Percentiles rank a stretch among this genome's conserved stretches.
Evolutionary conservation across 805 yeast genomes (phyloP).

Genomic region (Hemisphaericaspora nanyangensis): DNA sequence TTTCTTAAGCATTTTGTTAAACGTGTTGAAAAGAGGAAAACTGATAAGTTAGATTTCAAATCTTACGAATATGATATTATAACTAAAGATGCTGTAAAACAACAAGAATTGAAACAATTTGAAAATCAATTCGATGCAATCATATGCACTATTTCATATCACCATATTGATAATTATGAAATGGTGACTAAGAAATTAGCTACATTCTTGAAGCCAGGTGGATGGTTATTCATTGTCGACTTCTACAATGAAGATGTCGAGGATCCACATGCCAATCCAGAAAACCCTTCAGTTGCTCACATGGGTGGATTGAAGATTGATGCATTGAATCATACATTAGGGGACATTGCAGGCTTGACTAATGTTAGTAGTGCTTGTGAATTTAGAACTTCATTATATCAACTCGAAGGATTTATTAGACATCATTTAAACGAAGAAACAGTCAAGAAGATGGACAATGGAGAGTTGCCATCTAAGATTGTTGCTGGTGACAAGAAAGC

Average conservation of each 20-base stretch:
- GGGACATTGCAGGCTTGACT: constrained; percentile 16
- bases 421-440: constrained; percentile 18
- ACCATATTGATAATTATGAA: constrained; percentile 32
- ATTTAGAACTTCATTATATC: constrained; percentile 19
- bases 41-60: constrained; percentile 4
- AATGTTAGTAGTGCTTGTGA: constrained; percentile 22
- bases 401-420: constrained; percentile 17
- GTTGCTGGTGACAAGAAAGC: constrained; percentile 7
- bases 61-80: constrained; percentile 23
- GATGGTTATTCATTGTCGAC: constrained; percentile 34
- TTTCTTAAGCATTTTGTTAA: constrained; percentile 15
- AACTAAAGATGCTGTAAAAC: constrained; percentile 12
- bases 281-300: constrained; percentile 19
- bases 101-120: constrained; percentile 12
- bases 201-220: constrained; percentile 29
- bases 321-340: constrained; percentile 18
- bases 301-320: constrained; percentile 31
- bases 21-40: constrained; percentile 9
- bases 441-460: constrained; percentile 11
- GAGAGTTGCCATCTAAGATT: constrained; percentile 11
- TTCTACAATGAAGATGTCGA: constrained; percentile 36
- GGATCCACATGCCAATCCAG: constrained; percentile 1
- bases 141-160: constrained; percentile 35
- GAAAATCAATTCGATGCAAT: constrained; percentile 27
- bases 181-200: constrained; percentile 27